Evolutionary conservation across 2,329 filamentous ascomycete genomes (phyloP), one percentile per base, ranked within the genome.

Genomic region (Xylariaceae sp.): DNA sequence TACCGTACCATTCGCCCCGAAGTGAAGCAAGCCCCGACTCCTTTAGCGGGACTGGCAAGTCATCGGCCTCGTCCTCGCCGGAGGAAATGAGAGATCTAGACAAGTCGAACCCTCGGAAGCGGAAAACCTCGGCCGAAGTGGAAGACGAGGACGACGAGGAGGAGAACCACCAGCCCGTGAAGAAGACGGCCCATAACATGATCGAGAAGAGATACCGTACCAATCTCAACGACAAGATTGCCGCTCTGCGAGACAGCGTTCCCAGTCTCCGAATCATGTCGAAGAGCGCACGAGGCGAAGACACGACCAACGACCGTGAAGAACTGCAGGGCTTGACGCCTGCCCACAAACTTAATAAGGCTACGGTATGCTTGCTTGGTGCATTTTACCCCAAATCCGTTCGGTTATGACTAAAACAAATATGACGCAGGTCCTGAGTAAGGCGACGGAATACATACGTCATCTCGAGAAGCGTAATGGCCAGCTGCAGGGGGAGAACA

Each of bases 111-210:
- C 70, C 62, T 45, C 72, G 80, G 51, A 88, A 88, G 64, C 75
- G 84, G 50, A 88, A 88, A 64, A 76, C 79, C 1, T 80, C 80
- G 0, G 73, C 71, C 34, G 75, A 78, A n/a, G 55, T 63, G 29
- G 63, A 64, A 11, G 70, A 73, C 4, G 70, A 73, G 4, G 72
- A 79, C 15, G 69, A 77, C 3, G 74, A 78, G n/a, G 76, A 79
- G 35, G 74, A 73, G 50, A 75, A 69, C 52, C 80, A 73, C 21
- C 68, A 71, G 15, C 69, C 68, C 18, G 56, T 70, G 42, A 96
- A 95, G 72, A 96, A 96, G 73, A 94, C 89, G 21, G 88, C 90
- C 2, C 90, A 97, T 65, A 97, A 96, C 63, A 92, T 97, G 74
- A 96, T 97, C 47, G 90, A 97, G 67, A 97, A 96, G 72, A 74